phyloP scores from a whole-genome alignment of 192 early-diverging fungal species.

The Rhizophagus prolifer region DNA sequence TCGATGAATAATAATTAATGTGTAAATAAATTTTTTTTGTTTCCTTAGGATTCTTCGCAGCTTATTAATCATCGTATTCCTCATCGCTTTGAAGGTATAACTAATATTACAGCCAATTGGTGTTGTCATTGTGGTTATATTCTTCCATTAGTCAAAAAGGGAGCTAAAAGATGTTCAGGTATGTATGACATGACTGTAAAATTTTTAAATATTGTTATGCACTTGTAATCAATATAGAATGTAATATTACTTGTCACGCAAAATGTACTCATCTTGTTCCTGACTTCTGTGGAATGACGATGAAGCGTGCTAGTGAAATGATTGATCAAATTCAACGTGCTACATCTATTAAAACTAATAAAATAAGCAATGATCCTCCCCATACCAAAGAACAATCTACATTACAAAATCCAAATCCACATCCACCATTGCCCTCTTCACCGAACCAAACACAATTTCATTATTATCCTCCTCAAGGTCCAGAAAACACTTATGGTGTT shows the following conservation, averaged over 20 bases:
- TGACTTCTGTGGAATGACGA: slow-evolving; percentile 88
- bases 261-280: slow-evolving; percentile 86
- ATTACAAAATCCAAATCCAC: slow-evolving; percentile 7
- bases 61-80: slow-evolving; percentile 88
- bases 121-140: slow-evolving; percentile 98
- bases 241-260: slow-evolving; percentile 76
- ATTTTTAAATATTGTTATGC: background rate
- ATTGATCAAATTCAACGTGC: slow-evolving; percentile 76
- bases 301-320: slow-evolving; percentile 86
- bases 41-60: slow-evolving; percentile 52
- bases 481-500: background rate
- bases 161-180: slow-evolving; percentile 56
- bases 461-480: background rate
- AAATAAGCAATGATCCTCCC: too few relatives aligned
- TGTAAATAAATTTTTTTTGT: background rate
- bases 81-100: slow-evolving; percentile 89
- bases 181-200: slow-evolving; percentile 9
- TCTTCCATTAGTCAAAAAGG: slow-evolving; percentile 80
- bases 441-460: slow-evolving; percentile 26
- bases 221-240: slow-evolving; percentile 60
- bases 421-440: slow-evolving; percentile 26
- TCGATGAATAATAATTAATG: background rate
- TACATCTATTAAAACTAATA: too few relatives aligned
- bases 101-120: slow-evolving; percentile 87
- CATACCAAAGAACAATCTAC: background rate